Base-by-base conservation (phyloP, 225 moss, liverwort and hornwort species). In the Marchantia paleacea region DNA sequence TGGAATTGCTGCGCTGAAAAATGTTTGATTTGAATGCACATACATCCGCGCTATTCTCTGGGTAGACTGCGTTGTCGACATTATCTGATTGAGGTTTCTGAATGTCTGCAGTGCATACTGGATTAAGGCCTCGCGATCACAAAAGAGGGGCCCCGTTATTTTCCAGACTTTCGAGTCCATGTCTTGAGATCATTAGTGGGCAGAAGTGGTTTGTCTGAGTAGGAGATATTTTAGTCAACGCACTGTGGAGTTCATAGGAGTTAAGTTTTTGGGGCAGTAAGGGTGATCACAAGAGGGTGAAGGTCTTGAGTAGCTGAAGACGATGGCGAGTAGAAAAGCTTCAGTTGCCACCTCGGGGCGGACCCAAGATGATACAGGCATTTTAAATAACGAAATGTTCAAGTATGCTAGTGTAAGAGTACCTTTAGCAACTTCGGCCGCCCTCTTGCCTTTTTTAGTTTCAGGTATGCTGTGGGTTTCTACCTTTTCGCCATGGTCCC, bases 391-490 rank as follows among this genome's bases (percentile, higher is more conserved):
- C 0, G 84, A 87, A 72, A 68, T 84, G 80, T 25, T 87, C 15
- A 80, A 75, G 67, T 85, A 47, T 75, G 25, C 84, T 5, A 87
- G 82, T 28, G 84, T 87, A 28, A 73, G 87, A 72, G 82, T 87
- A 10, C 87, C 87, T 1, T 11, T 87, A 48, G 96, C 96, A 0
- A 80, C 91, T 0, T 12, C 63, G 18, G 81, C 88, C 30, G 96
- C 87, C 0, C 69, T 88, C 24, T 47, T 85, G 67, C 96, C 96
- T 26, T 81, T 96, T 31, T 0, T 86, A 14, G 1, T 88, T 3
- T 86, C 92, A 15, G 89, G 91, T 75, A 62, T 61, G 14, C 84
- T 88, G 24, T 96, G 92, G 61, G 85, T 94, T 58, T 81, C 85
- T 31, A 88, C 90, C 74, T 91, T 92, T 79, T 89, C 96, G 10